Evolutionary conservation across 768 basidiomycete genomes (phyloP).

Genomic region (Chlorophyllum brunneum): DNA sequence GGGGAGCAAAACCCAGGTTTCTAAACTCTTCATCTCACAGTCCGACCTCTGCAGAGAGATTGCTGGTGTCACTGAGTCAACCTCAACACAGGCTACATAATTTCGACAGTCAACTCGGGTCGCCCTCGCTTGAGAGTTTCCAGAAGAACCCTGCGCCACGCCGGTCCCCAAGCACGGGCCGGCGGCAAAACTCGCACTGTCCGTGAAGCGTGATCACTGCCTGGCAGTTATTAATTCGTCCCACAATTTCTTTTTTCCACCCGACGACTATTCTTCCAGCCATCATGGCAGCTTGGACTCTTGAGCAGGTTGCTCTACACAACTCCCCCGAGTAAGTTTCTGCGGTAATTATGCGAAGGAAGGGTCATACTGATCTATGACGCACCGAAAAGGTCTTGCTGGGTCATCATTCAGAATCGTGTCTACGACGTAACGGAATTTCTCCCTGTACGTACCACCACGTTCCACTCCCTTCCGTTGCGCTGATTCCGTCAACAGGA

Average conservation of each 20-base stretch:
- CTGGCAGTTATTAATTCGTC: slow-evolving; percentile 4
- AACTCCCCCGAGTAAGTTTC: slow-evolving; percentile 43
- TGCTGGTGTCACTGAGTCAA: no score
- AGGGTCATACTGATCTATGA: slow-evolving; percentile 9
- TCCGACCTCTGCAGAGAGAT: no score
- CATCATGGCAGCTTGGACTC: slow-evolving; percentile 40
- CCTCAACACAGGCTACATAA: no score
- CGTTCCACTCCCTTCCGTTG: not conserved
- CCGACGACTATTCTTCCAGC: slow-evolving; percentile 17
- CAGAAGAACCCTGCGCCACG: not conserved
- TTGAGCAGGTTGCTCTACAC: slow-evolving; percentile 60
- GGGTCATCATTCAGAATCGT: slow-evolving; percentile 76
- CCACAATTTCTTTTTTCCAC: not conserved
- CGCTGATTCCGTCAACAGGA: slow-evolving; percentile 34
- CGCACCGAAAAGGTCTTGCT: slow-evolving; percentile 59
- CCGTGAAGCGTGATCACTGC: slow-evolving; percentile 5
- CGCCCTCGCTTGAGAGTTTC: not conserved
- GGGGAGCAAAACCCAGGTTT: no score
- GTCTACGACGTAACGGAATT: slow-evolving; percentile 90
- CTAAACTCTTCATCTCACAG: no score
- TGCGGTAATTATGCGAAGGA: not conserved
- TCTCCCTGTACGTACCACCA: slow-evolving; percentile 42
- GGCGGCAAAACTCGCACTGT: not conserved
- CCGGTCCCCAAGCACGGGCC: no score
- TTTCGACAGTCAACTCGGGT: not conserved